Evolutionary conservation across 371 early-diverging fungal species (phyloP), one percentile per base, ranked within the genome.

Genomic region (Mortierella sp.): DNA sequence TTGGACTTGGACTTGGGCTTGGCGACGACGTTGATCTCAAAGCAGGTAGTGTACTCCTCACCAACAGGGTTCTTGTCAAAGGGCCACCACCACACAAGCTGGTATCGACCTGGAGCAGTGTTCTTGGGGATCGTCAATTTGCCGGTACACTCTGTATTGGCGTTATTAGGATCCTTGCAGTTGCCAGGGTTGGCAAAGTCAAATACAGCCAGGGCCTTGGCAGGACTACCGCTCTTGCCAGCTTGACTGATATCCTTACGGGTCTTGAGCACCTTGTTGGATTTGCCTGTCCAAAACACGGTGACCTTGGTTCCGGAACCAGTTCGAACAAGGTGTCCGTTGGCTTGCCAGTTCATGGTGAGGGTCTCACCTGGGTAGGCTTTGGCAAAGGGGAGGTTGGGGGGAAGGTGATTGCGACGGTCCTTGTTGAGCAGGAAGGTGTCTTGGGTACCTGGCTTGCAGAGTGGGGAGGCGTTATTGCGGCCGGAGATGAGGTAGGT

Each of bases 41-140:
- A 92, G 84, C 92, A 92, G 48, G 92, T 91, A 24, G 90, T 83
- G 75, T 92, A 92, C 85, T 91, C 90, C 55, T 92, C 88, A 21
- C 92, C 92, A 26, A 89, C 84, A 13, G 91, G 90, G 80, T 92
- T 92, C 63, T 77, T 72, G 82, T 91, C 90, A 79, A 89, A 92
- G 55, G 84, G 80, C 92, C 92, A 92, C 88, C 90, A 89, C 91
- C 90, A 92, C 14, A 90, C 89, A 70, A 92, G 78, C 60, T 91
- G 89, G 72, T 87, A 84, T 26, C 74, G 75, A 6, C 91, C 91
- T 2, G 90, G 89, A 11, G 73, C 77, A 63, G 90, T 81, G 7
- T 80, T 80, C 9, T 71, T 73, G 7, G 92, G 92, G 47, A 92
- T 88, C 3, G 74, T 87, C 83, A 89, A 87, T 21, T 80, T 60